These are phyloP conservation scores for Xerocomus amazonicus DNA, from an alignment of 1,284 basidiomycete species.

Conservation along the genomic window DNA sequence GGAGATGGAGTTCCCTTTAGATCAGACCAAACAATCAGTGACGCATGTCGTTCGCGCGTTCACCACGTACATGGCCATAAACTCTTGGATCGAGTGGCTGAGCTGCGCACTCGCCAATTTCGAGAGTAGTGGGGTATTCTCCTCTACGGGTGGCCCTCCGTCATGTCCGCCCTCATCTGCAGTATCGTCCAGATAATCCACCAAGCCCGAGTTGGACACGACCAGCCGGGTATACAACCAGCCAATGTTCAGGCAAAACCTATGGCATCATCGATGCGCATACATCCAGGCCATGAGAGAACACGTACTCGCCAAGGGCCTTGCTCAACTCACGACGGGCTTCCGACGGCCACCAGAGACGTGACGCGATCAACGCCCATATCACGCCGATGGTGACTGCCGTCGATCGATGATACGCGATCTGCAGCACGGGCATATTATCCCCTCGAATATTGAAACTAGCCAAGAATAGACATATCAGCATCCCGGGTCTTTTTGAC, in stretches of 20 bases:
- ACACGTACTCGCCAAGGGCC: slow-evolving; percentile 78
- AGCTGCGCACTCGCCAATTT: slow-evolving; percentile 41
- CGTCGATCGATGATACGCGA: slow-evolving; percentile 75
- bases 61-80: slow-evolving; percentile 80
- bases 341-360: slow-evolving; percentile 94
- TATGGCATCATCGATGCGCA: slow-evolving; percentile 26
- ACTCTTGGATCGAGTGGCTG: slow-evolving; percentile 70
- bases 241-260: slow-evolving; percentile 78
- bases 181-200: slow-evolving; percentile 37
- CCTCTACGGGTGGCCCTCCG: slow-evolving; percentile 16
- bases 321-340: slow-evolving; percentile 84
- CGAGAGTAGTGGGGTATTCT: slow-evolving; percentile 38
- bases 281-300: background rate
- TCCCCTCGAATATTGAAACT: slow-evolving; percentile 77
- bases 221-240: slow-evolving; percentile 84
- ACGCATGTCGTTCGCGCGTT: background rate
- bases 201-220: slow-evolving; percentile 66
- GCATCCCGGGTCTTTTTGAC: background rate
- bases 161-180: slow-evolving; percentile 24
- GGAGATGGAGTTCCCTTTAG: slow-evolving; percentile 91
- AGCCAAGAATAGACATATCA: background rate
- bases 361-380: slow-evolving; percentile 85
- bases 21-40: background rate
- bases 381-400: slow-evolving; percentile 87
- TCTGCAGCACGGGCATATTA: slow-evolving; percentile 65